Evolutionary conservation across 2,329 filamentous ascomycete genomes (phyloP), one percentile per base, ranked within the genome.

Genomic region (Cladosporium sp.): DNA sequence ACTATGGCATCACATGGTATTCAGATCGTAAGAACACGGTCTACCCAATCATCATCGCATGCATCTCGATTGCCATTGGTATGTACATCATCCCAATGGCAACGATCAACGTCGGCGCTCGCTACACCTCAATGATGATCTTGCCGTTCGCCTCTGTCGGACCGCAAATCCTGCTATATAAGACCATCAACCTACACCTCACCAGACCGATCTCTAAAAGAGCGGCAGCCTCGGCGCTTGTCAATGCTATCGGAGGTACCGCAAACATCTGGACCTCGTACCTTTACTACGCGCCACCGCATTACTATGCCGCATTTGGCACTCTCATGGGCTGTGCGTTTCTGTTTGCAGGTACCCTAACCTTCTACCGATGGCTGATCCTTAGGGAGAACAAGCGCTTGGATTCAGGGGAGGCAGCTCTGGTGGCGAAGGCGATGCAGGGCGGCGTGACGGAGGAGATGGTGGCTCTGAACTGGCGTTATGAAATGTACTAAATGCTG

Each of bases 391-490:
- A 76, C 62, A 67, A 59, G 35, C 70, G 72, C 1, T 58, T 77
- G 50, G 73, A 75, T 40, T 73, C 73, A 0, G 72, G 69, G 3
- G 67, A 74, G n/a, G 66, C 71, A 54, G 13, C 35, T n/a, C 55
- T 42, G 12, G 71, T 77, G 57, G 72, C 68, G 0, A 74, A 75
- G 64, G 75, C 69, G 3, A 66, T 74, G 15, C 74, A 71, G 54
- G 72, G 72, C 3, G 75, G 75, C 8, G 75, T 77, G 3, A 77
- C 75, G 0, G 70, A 74, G 49, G 74, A 77, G 61, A 76, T 76
- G 75, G 67, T 77, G 8, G 67, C 71, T 22, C 60, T 77, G 9
- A 67, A 66, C 34, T 77, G 74, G 75, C 71, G 75, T 4, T 77
- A 77, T 55, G 75, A 77, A 60, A 77, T 77, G 74, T 77, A 55